Conservation (phyloP, 140 eudicot species). For the Artemisia princeps region DNA sequence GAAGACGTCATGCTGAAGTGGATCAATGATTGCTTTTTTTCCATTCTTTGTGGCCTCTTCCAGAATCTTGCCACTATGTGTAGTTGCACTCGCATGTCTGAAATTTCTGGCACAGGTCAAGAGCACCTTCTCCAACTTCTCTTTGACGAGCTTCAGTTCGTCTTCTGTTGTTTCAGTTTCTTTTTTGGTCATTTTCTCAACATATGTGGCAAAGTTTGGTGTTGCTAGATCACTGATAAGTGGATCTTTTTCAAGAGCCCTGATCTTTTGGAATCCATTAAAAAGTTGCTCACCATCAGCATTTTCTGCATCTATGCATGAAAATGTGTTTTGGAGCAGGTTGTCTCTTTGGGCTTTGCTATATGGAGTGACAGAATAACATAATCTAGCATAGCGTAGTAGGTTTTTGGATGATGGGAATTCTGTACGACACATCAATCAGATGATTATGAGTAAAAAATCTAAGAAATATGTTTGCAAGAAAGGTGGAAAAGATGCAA, state of each 20-base stretch:
- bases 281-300: constrained; percentile 14
- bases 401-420: constrained; percentile 38
- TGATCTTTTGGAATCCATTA: constrained; percentile 61
- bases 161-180: constrained; percentile 44
- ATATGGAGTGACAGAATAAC: too few relatives aligned
- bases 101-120: constrained; percentile 28
- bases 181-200: constrained; percentile 40
- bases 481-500: neutral
- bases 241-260: constrained; percentile 48
- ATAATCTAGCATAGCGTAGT: constrained; percentile 32
- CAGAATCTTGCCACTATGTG: neutral
- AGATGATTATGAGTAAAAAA: neutral
- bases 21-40: constrained; percentile 34
- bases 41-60: constrained; percentile 33
- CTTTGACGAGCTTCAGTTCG: constrained; percentile 44
- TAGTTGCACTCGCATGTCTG: neutral
- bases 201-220: constrained; percentile 45
- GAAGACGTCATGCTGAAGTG: constrained; percentile 45
- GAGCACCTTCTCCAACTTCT: constrained; percentile 49
- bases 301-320: constrained; percentile 1
- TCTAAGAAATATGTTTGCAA: neutral
- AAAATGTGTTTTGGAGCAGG: too few relatives aligned
- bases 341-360: too few relatives aligned
- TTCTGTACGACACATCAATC: neutral
- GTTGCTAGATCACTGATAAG: constrained; percentile 41